Evolutionary conservation across 164 flowering plant species (phyloP).

Genomic region (Santalum album): DNA sequence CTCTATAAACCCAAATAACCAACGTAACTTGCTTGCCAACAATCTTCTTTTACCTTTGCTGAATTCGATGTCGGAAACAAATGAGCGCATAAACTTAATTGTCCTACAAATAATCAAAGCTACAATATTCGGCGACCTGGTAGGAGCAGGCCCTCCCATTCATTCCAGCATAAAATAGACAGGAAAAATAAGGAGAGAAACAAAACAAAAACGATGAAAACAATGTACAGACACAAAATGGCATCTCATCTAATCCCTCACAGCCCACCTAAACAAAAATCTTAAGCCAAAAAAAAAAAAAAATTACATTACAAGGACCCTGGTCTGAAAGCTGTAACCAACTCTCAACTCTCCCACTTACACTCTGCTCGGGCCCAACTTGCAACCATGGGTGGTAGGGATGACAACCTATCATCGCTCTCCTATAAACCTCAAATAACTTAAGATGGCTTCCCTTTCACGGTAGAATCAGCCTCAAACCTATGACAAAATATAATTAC

Average conservation of each 20-base stretch:
- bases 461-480: background rate
- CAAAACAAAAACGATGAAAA: background rate
- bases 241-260: too few species aligned
- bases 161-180: background rate
- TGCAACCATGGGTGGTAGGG: background rate
- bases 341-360: background rate
- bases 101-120: too few species aligned
- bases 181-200: background rate
- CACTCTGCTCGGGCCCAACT: background rate
- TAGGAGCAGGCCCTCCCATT: background rate
- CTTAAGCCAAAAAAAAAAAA: background rate
- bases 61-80: too few species aligned
- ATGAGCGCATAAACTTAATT: too few species aligned
- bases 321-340: background rate
- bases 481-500: background rate
- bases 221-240: background rate
- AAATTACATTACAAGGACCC: background rate
- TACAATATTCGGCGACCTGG: background rate
- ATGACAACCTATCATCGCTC: background rate
- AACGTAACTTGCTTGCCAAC: too few species aligned
- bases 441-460: background rate
- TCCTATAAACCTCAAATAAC: background rate
- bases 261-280: too few species aligned
- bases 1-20: too few species aligned
- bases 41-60: too few species aligned